Conservation (phyloP, 208 protist genomes). For the Acanthamoeba castellanii region DNA sequence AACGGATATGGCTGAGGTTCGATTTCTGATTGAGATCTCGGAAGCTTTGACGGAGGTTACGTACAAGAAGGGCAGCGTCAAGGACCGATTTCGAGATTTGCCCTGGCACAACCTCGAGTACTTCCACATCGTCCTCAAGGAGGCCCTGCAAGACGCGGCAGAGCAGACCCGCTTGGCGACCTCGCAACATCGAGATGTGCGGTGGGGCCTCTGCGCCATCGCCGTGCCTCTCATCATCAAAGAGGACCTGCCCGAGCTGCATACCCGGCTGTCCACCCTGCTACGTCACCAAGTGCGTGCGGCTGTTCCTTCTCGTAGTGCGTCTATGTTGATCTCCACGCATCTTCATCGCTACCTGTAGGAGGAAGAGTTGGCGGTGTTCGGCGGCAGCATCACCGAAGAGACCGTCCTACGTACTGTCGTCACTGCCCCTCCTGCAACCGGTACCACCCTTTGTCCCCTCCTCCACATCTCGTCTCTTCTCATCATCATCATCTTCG, state of each 20-base stretch:
- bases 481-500: background rate
- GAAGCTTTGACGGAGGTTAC: background rate
- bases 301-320: background rate
- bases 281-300: constrained; percentile 14
- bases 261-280: background rate
- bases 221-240: constrained; percentile 14
- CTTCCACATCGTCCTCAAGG: background rate
- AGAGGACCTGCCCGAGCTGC: constrained; percentile 35
- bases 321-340: background rate
- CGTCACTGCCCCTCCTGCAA: constrained; percentile 17
- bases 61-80: constrained; percentile 51
- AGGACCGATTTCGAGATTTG: constrained; percentile 17
- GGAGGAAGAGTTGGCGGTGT: constrained; percentile 8
- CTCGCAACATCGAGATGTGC: background rate
- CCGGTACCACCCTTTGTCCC: background rate
- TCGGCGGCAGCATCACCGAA: background rate
- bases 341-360: too few relatives aligned
- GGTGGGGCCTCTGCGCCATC: background rate
- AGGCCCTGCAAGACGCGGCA: background rate
- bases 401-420: constrained; percentile 36
- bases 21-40: background rate
- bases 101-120: constrained; percentile 56
- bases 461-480: background rate
- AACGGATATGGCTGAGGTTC: too few relatives aligned
- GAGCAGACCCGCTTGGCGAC: background rate